Evolutionary conservation across 495 filamentous ascomycete genomes (phyloP).

Genomic region (Bathelium albidoporum): DNA sequence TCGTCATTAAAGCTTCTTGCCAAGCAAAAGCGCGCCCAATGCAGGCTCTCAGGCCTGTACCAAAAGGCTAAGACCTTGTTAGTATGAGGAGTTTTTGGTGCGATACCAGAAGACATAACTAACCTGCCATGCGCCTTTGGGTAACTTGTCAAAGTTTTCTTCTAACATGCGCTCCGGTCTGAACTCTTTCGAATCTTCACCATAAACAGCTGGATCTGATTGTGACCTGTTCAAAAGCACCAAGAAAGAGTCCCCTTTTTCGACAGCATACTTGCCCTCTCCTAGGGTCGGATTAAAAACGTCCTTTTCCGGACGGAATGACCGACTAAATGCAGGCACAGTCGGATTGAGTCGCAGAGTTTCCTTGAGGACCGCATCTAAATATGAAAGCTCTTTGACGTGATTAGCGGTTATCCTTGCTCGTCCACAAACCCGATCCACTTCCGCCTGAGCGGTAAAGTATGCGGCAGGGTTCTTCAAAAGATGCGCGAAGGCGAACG

Average conservation of each 20-base stretch:
- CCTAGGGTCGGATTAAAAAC: conserved; percentile 33
- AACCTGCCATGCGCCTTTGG: conserved; percentile 44
- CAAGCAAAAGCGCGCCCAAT: conserved; percentile 53
- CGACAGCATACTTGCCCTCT: conserved; percentile 55
- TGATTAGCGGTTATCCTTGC: conserved; percentile 56
- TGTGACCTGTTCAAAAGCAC: conserved; percentile 51
- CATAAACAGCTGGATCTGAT: conserved; percentile 56
- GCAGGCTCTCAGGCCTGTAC: conserved; percentile 44
- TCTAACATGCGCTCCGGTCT: conserved; percentile 57
- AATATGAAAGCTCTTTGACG: conserved; percentile 53
- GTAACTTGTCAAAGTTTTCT: conserved; percentile 47
- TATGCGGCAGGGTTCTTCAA: conserved; percentile 51
- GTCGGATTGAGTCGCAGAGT: conserved; percentile 57
- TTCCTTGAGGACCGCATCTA: conserved; percentile 59
- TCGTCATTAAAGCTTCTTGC: conserved; percentile 48
- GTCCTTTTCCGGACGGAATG: conserved; percentile 28
- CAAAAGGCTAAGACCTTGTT: conserved; percentile 34
- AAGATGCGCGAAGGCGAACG: conserved; percentile 21
- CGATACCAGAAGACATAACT: conserved; percentile 7
- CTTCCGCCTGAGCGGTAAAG: conserved; percentile 52
- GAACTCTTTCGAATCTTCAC: conserved; percentile 45
- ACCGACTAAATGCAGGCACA: conserved; percentile 45
- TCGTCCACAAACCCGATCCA: conserved; percentile 55
- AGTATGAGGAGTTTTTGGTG: background rate
- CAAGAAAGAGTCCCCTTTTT: conserved; percentile 50